phyloP scores from a whole-genome alignment of 257 asterid genomes.

The Nicotiana sylvestris region DNA sequence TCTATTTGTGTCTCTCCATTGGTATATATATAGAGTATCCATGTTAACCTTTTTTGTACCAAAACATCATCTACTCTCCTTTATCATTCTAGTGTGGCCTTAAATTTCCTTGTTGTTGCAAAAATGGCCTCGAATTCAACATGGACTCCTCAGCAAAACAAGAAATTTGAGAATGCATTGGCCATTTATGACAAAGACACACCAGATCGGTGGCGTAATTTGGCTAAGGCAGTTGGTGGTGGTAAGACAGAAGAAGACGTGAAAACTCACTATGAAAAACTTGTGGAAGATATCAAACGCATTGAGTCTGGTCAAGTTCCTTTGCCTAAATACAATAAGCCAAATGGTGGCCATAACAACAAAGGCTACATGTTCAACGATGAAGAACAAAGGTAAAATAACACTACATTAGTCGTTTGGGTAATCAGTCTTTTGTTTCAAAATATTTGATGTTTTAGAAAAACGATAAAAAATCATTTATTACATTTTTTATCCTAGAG shows the following conservation, averaged over 20 bases:
- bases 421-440: too few relatives aligned
- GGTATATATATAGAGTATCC: slow-evolving; percentile 26
- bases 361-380: neutral
- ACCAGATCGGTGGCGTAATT: slow-evolving; percentile 49
- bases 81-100: neutral
- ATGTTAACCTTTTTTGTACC: slow-evolving; percentile 11
- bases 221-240: slow-evolving; percentile 49
- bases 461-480: too few relatives aligned
- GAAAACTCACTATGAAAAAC: slow-evolving; percentile 47
- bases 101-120: neutral
- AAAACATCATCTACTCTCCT: neutral
- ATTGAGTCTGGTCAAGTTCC: slow-evolving; percentile 56
- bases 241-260: slow-evolving; percentile 64
- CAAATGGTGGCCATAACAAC: neutral
- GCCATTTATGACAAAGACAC: slow-evolving; percentile 41
- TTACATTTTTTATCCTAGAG: too few relatives aligned
- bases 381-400: slow-evolving; percentile 28
- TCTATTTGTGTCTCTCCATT: neutral
- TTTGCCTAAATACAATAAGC: slow-evolving; percentile 38
- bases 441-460: neutral
- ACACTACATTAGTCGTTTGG: neutral
- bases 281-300: slow-evolving; percentile 39
- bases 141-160: slow-evolving; percentile 52
- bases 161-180: slow-evolving; percentile 58
- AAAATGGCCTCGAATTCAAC: slow-evolving; percentile 36